These are phyloP conservation scores for Creolimax fragrantissima DNA, from an alignment of 78 protist species.

Conservation along the genomic window DNA sequence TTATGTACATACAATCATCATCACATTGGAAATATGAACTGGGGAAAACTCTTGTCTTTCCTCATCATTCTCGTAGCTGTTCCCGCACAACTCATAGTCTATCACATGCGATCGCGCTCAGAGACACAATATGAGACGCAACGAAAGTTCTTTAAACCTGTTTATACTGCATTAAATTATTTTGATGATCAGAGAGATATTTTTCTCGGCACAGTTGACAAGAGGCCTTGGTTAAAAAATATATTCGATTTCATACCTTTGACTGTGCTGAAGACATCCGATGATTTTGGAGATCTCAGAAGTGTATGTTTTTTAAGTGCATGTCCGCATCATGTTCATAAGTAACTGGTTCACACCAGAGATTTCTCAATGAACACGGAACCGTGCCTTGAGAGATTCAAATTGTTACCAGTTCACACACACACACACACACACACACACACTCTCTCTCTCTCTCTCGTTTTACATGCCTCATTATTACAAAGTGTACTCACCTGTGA, in stretches of 20 bases:
- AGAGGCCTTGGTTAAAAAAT: background rate
- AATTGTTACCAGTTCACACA: too few species aligned
- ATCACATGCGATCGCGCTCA: background rate
- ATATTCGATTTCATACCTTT: background rate
- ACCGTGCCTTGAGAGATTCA: too few species aligned
- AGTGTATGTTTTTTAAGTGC: background rate
- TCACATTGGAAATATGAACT: too few species aligned
- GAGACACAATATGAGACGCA: background rate
- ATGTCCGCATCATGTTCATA: too few species aligned
- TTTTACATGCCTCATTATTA: too few species aligned
- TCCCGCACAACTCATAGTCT: background rate
- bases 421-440: too few species aligned
- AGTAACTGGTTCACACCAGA: too few species aligned
- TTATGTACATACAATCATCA: too few species aligned
- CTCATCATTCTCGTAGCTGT: background rate
- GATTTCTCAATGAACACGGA: too few species aligned
- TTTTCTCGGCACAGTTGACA: background rate
- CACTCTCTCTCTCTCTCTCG: too few species aligned
- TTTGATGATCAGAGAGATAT: background rate
- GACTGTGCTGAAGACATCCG: background rate
- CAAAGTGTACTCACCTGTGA: too few species aligned
- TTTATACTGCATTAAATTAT: background rate
- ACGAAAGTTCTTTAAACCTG: background rate
- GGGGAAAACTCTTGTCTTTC: too few species aligned
- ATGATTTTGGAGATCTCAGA: background rate